phyloP scores from a whole-genome alignment of 2,329 filamentous ascomycete genomes.

The Diplocarpon rosae region DNA sequence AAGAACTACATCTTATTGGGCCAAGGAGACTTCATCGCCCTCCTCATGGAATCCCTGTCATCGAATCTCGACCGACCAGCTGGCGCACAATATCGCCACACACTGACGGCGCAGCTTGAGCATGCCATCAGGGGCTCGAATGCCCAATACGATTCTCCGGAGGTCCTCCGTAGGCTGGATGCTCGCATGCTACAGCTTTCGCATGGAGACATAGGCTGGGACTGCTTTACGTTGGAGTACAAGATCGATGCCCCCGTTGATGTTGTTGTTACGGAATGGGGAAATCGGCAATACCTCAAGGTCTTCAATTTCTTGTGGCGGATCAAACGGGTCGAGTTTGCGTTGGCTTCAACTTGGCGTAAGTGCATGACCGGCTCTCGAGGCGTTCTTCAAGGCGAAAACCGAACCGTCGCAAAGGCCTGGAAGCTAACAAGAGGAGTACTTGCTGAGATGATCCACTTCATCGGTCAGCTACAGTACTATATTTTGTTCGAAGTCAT shows the following conservation, averaged over 20 bases:
- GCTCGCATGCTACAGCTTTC: slow-evolving; percentile 97
- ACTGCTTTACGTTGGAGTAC: slow-evolving; percentile 97
- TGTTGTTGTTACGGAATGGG: slow-evolving; percentile 93
- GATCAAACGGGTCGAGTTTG: slow-evolving; percentile 95
- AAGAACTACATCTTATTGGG: slow-evolving; percentile 93
- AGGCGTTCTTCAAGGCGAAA: slow-evolving; percentile 74
- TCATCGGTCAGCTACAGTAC: slow-evolving; percentile 92
- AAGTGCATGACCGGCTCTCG: slow-evolving; percentile 91
- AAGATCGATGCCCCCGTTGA: slow-evolving; percentile 95
- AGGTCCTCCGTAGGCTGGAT: slow-evolving; percentile 83
- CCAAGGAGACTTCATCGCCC: slow-evolving; percentile 91
- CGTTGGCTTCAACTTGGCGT: slow-evolving; percentile 80
- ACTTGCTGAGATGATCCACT: slow-evolving; percentile 97
- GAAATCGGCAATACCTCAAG: slow-evolving; percentile 91
- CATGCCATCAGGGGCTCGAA: slow-evolving; percentile 96
- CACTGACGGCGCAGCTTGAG: slow-evolving; percentile 91
- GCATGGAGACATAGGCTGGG: slow-evolving; percentile 96
- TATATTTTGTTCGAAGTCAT: slow-evolving; percentile 99
- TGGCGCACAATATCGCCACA: slow-evolving; percentile 94
- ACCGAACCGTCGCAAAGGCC: slow-evolving; percentile 56
- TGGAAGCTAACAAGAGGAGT: slow-evolving; percentile 87
- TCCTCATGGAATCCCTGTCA: slow-evolving; percentile 93
- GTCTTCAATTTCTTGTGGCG: slow-evolving; percentile 99
- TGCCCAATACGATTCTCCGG: slow-evolving; percentile 86
- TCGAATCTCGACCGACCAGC: slow-evolving; percentile 89